phyloP scores from a whole-genome alignment of 306 rosid species.

The Quercus mongolica region DNA sequence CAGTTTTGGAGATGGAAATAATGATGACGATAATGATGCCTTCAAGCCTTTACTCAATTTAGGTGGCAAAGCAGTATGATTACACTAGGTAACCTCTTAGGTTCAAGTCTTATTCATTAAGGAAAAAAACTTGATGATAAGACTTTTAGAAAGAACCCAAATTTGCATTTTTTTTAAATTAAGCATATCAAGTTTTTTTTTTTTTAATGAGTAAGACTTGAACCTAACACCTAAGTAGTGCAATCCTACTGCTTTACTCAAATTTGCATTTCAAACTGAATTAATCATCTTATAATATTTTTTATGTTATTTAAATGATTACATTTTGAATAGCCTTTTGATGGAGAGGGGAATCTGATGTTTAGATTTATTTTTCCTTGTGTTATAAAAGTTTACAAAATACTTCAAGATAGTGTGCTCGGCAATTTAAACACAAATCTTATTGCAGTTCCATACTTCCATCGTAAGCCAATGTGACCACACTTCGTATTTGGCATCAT shows the following conservation, averaged over 20 bases:
- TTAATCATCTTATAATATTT: not conserved
- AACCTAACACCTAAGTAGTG: too few relatives aligned
- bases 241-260: not conserved
- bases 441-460: not conserved
- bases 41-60: too few relatives aligned
- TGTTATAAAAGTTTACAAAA: too few relatives aligned
- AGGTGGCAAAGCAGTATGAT: too few relatives aligned
- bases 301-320: not conserved
- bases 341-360: not conserved
- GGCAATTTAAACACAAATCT: not conserved
- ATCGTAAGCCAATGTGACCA: not conserved
- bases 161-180: too few relatives aligned
- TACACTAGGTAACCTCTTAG: too few relatives aligned
- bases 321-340: not conserved
- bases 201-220: too few relatives aligned
- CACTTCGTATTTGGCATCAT: not conserved
- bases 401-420: not conserved
- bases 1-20: too few relatives aligned
- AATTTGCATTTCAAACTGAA: not conserved
- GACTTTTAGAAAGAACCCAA: not conserved
- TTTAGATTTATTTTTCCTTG: not conserved
- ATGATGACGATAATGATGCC: not conserved
- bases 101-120: not conserved
- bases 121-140: not conserved
- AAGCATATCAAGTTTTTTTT: too few relatives aligned